Evolutionary conservation across 2,329 filamentous ascomycete species (phyloP).

Genomic region (Colletotrichum euphorbiae): DNA sequence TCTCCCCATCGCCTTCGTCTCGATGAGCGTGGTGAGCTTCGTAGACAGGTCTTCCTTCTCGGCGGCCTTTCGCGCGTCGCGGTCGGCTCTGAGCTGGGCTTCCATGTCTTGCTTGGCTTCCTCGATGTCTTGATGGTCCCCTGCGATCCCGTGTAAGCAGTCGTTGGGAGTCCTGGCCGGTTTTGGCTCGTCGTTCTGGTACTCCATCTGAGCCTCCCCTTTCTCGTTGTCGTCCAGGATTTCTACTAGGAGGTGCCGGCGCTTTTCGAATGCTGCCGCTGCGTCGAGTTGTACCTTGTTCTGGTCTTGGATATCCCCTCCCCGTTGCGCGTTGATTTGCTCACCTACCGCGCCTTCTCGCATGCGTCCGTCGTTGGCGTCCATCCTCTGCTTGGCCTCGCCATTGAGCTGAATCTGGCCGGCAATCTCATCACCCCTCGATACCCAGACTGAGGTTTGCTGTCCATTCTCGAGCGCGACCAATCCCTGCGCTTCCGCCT

Average conservation of each 20-base stretch:
- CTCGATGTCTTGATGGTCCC: not conserved
- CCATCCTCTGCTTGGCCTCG: not conserved
- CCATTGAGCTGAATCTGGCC: not conserved
- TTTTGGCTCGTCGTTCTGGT: not conserved
- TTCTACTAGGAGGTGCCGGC: not conserved
- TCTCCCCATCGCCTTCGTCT: constrained; percentile 42
- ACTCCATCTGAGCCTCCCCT: not conserved
- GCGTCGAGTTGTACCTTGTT: no score
- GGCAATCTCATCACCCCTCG: not conserved
- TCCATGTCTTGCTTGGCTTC: constrained; percentile 40
- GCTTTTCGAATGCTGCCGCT: no score
- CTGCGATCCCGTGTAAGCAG: not conserved
- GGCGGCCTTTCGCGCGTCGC: constrained; percentile 45
- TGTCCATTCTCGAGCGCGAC: not conserved
- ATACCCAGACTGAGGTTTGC: not conserved
- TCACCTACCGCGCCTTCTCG: not conserved
- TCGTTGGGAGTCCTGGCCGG: not conserved
- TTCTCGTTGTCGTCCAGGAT: not conserved
- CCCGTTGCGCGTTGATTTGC: not conserved
- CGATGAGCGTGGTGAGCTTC: constrained; percentile 58
- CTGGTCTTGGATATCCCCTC: no score
- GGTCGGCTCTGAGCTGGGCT: constrained; percentile 30
- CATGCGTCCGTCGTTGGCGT: not conserved
- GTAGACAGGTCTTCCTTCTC: constrained; percentile 57
- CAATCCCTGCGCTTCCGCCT: not conserved